Base-by-base conservation (phyloP, 371 early-diverging fungal species). In the Mucor saturninus region DNA sequence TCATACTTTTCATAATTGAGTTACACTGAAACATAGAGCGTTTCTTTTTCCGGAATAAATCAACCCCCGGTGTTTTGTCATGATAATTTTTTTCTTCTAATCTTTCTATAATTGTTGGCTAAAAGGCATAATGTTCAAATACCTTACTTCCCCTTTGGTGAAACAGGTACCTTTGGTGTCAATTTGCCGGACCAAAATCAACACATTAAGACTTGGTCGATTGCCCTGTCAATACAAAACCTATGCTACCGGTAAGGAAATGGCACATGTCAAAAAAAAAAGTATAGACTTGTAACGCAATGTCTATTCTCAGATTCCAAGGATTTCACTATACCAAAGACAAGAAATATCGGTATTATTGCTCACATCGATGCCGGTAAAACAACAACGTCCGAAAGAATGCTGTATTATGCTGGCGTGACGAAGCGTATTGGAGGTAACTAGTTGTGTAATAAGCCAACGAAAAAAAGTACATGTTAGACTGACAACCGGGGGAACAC, bases 361-460 rank as follows among this genome's bases (percentile, higher is more conserved):
- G 98, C 98, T 1, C 98, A 98, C 64, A 96, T 98, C 63, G 98
- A 98, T 76, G 98, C 97, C 77, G 93, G 92, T 51, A 98, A 98
- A 72, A 98, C 98, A 11, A 98, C 98, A 1, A 95, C 95, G 1
- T 95, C 97, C 0, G 98, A 98, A 68, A 89, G 98, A n/a, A 95
- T 98, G 92, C 85, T 98, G 11, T 92, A 90, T 73, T 94, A 95
- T 79, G 92, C 95, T 4, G 97, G 98, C 7, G 90, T 93, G 52
- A 98, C 95, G 0, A 88, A 88, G 54, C 74, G 84, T 8, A 89
- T 96, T 50, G 95, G 95, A 61, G 89, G 91, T 91, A 66, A 26
- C 28, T 15, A 31, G 28, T 4, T 14, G 28, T 51, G 40, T 46
- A 6, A 21, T 9, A 4, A 21, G 2, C 5, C 28, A 46, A 14